A percentile compares a stretch with the other conserved stretches of the same genome.
Conservation (phyloP, 495 filamentous ascomycete genomes). For the Penicillium parvum region DNA sequence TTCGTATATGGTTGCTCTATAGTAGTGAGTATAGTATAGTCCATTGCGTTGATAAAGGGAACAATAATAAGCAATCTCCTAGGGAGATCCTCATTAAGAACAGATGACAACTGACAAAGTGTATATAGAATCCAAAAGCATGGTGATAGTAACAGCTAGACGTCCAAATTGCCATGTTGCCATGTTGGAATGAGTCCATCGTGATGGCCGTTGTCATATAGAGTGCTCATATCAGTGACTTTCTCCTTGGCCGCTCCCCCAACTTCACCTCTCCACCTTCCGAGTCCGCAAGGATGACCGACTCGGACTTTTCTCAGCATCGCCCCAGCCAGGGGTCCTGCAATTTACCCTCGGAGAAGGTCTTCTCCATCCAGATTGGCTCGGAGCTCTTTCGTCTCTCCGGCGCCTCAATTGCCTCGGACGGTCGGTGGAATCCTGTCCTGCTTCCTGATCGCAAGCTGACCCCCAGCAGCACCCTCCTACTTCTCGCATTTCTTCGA, state of each 20-base stretch:
- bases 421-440: constrained; percentile 63
- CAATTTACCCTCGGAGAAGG: constrained; percentile 54
- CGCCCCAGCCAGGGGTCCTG: constrained; percentile 7
- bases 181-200: too few species aligned
- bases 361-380: constrained; percentile 94
- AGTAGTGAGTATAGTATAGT: too few species aligned
- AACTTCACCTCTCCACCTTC: background rate
- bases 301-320: background rate
- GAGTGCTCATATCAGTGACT: too few species aligned
- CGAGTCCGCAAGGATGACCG: background rate
- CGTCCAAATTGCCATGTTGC: too few species aligned
- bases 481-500: constrained; percentile 96
- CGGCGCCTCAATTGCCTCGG: constrained; percentile 90
- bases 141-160: too few species aligned
- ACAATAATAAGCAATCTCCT: too few species aligned
- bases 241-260: background rate
- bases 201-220: too few species aligned
- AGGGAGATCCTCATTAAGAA: too few species aligned
- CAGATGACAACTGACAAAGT: too few species aligned
- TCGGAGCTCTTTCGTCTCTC: constrained; percentile 87
- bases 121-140: too few species aligned
- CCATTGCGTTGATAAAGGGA: too few species aligned
- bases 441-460: background rate
- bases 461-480: constrained; percentile 67
- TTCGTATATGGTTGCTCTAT: too few species aligned